A percentile compares a stretch with the other conserved stretches of the same genome.
Conservation (phyloP, 495 filamentous ascomycete genomes). For the Xylaria scruposa region DNA sequence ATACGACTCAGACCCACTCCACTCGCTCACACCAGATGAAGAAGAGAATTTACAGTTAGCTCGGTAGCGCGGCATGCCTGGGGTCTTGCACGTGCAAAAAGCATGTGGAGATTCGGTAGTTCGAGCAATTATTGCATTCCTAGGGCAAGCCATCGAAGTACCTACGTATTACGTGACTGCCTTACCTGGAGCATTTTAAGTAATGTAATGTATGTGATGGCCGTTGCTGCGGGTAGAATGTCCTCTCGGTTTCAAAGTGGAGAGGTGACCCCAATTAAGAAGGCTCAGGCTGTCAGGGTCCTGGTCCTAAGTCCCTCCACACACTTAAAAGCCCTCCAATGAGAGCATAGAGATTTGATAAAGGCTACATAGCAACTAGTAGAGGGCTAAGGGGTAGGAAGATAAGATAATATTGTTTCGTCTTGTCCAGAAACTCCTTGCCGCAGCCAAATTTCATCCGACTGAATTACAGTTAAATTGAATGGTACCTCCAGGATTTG, state of each 20-base stretch:
- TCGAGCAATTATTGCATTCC: no score
- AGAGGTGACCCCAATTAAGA: slow-evolving; percentile 7
- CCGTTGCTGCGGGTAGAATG: neutral
- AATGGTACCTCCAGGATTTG: neutral
- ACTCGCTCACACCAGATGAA: neutral
- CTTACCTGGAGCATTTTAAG: neutral
- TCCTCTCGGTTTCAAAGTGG: neutral
- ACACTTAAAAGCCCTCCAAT: slow-evolving; percentile 9
- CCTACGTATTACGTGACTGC: no score
- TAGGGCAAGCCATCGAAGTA: no score
- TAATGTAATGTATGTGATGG: neutral
- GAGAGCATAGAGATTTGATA: neutral
- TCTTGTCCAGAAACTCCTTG: neutral
- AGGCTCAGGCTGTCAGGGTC: slow-evolving; percentile 7
- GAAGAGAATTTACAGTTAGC: neutral
- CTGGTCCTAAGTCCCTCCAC: slow-evolving; percentile 4
- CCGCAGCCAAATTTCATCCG: slow-evolving; percentile 16
- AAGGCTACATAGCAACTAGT: neutral
- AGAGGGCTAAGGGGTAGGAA: slow-evolving; percentile 16
- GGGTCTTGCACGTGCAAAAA: neutral
- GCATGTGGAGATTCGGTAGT: neutral
- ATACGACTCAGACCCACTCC: slow-evolving; percentile 16
- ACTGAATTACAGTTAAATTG: slow-evolving; percentile 10
- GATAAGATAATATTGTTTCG: neutral
- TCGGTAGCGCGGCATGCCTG: neutral